phyloP scores from a whole-genome alignment of 306 rosid genomes.

The Mimosa pudica region DNA sequence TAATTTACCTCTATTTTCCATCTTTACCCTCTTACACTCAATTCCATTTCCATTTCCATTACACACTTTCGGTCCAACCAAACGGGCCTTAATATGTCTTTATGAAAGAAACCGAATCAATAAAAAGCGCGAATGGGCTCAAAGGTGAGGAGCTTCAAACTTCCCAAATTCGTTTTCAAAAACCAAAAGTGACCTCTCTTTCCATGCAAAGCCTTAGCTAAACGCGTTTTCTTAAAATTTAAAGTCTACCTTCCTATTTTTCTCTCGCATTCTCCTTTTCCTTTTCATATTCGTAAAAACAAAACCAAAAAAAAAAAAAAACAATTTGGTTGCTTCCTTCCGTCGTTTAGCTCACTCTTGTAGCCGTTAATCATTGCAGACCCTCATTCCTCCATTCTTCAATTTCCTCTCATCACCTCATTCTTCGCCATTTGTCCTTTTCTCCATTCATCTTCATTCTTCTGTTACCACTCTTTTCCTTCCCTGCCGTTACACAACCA shows the following conservation, averaged over 20 bases:
- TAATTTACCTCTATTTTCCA: too few species aligned
- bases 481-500: neutral
- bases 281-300: too few species aligned
- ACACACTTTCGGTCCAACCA: too few species aligned
- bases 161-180: neutral
- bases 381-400: neutral
- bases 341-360: neutral
- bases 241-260: neutral
- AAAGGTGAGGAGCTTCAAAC: neutral
- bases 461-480: neutral
- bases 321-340: neutral
- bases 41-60: too few species aligned
- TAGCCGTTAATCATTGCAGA: neutral
- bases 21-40: too few species aligned
- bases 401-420: neutral
- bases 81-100: too few species aligned
- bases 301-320: too few species aligned
- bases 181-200: neutral
- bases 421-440: neutral
- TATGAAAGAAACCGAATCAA: neutral
- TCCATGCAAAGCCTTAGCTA: neutral
- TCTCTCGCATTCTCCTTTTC: too few species aligned
- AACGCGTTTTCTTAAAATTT: neutral
- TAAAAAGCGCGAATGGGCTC: neutral
- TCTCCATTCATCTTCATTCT: neutral